Conservation (phyloP, 768 basidiomycete genomes). For the Ramaria rubella region DNA sequence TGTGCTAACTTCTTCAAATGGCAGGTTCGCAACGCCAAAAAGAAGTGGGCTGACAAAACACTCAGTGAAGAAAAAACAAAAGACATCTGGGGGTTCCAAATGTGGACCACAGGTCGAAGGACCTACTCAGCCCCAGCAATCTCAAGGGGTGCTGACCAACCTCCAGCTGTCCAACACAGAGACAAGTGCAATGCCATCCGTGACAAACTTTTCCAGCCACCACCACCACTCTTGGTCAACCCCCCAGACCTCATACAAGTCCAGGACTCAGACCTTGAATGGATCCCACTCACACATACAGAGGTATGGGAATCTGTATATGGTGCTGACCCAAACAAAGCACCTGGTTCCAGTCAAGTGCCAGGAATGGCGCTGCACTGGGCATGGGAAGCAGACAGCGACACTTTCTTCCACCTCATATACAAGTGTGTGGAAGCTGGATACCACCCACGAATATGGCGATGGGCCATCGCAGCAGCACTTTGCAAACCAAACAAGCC, state of each 20-base stretch:
- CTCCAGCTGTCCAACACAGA: not conserved
- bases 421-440: not conserved
- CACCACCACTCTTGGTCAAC: conserved; percentile 18
- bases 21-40: not conserved
- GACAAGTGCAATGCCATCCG: conserved; percentile 17
- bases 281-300: conserved; percentile 17
- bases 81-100: not conserved
- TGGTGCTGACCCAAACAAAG: conserved; percentile 15
- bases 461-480: conserved; percentile 25
- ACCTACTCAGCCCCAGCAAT: conserved; percentile 1
- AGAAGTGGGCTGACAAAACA: not conserved
- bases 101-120: not conserved
- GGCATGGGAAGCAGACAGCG: not conserved
- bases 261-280: conserved; percentile 10
- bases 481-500: conserved; percentile 32
- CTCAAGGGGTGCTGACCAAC: not conserved
- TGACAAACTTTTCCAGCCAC: conserved; percentile 10
- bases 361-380: not conserved
- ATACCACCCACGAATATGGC: conserved; percentile 17
- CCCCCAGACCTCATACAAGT: not conserved
- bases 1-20: not conserved
- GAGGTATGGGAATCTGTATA: conserved; percentile 19
- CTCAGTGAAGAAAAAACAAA: not conserved
- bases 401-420: not conserved
- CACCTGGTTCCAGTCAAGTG: conserved; percentile 13